Base-by-base conservation (phyloP, 768 basidiomycete genomes). In the Kwoniella bestiolae region DNA sequence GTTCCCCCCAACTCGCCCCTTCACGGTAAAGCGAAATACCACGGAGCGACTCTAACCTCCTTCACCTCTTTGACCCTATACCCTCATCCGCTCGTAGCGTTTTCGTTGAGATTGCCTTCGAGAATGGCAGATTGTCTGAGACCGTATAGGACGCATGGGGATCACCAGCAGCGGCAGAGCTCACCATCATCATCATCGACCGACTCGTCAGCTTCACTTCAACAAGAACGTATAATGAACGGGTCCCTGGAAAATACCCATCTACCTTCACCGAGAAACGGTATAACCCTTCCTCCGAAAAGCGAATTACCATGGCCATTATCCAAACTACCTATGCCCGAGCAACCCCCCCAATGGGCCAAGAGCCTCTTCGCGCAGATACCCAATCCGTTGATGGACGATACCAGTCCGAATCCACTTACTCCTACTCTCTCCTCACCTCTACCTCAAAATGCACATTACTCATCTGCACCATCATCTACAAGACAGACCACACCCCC, bases 31-130 rank as follows among this genome's bases (percentile, higher is more conserved):
- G 56, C 63, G 29, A 59, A 41, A 45, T 92, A 86, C 74, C 94
- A 96, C 80, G 94, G 94, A 70, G 92, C 93, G 23, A 97, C 94
- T 0, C 84, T 98, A 32, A 94, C 94, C 8, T 95, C 93, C 0
- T 93, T 98, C 78, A 88, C 92, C 23, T 93, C 92, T 29, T 88
- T 97, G 75, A 87, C 94, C 2, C 87, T 98, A 84, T 87, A 92
- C 70, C 94, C 94, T 1, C 83, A 87, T 70, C 92, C 94, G 0
- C 86, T 96, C 62, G 86, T 98, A 74, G 86, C 92, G 0, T 98
- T 97, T 79, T 89, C 93, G 18, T 85, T 98, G 21, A 89, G 92
- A 34, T 85, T 92, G 18, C 94, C 94, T 3, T 95, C 93, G 0
- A 85, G 92, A 3, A 91, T 95, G 87, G 92, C 93, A 0, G 61